Evolutionary conservation across 371 early-diverging fungal species (phyloP), one percentile per base, ranked within the genome.

Genomic region (Conidiobolus incongruus): DNA sequence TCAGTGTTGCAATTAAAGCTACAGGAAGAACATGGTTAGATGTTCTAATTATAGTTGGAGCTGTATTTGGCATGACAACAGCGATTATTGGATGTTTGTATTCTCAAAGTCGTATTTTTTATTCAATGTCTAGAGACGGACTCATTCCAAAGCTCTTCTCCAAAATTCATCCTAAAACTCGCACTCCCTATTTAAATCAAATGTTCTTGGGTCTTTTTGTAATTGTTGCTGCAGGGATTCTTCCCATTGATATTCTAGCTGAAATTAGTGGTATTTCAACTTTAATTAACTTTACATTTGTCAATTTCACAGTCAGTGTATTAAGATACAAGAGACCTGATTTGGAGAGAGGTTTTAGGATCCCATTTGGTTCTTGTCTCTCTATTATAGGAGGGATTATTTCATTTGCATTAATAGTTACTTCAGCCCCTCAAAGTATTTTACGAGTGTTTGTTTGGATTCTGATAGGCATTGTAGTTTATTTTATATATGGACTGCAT

Each of bases 101-200:
- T n/a, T n/a, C 69, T 17, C 88, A 89, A 58, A 74, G 90, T 2
- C 84, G 89, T 47, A 85, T 91, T 30, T 79, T 89, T 46, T 75
- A 73, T 42, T 60, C 82, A 26, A 87, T 91, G 88, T 77, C 88
- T 54, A 24, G 33, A n/a, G 49, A 49, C 36, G 49, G 50, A 17
- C 43, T 55, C 11, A 33, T 52, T 15, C 42, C 49, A 46, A 63
- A 62, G n/a, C 46, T 64, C n/a, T 64, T 69, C 34, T 56, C 62
- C 28, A 56, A 55, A 29, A 35, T 71, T 37, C 60, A 56, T 48
- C 56, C 38, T 12, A 46, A 52, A 1, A 68, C 63, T 58, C 59
- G 70, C 54, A 86, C 86, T 0, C 90, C 90, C 13, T 72, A 40
- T 40, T 6, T 40, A 15, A 3, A 24, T 28, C 40, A 40, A 17